Conservation (phyloP, 495 filamentous ascomycete genomes). For the Durotheca rogersii region DNA sequence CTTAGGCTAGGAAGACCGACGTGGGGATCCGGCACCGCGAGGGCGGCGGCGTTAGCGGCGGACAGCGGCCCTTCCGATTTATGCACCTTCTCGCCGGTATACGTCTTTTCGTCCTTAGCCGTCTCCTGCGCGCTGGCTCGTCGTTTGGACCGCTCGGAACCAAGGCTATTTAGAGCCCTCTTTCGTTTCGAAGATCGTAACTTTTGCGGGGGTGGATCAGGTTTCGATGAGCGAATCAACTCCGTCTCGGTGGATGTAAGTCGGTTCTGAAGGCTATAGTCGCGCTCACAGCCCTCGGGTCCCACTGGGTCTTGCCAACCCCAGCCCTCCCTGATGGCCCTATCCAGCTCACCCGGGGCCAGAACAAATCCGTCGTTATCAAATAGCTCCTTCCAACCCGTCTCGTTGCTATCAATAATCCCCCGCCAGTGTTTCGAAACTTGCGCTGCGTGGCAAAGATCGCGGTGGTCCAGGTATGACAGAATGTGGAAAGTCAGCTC, state of each 20-base stretch:
- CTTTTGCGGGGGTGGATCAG: slow-evolving; percentile 37
- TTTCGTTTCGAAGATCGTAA: slow-evolving; percentile 46
- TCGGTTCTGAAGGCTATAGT: slow-evolving; percentile 60
- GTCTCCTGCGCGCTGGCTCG: slow-evolving; percentile 48
- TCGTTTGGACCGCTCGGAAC: slow-evolving; percentile 56
- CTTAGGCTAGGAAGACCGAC: slow-evolving; percentile 76
- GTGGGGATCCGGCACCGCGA: slow-evolving; percentile 77
- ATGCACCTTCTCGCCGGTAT: slow-evolving; percentile 37
- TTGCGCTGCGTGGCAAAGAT: slow-evolving; percentile 87
- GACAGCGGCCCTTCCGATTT: slow-evolving; percentile 79
- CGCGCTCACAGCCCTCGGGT: slow-evolving; percentile 71
- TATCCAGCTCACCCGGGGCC: slow-evolving; percentile 79
- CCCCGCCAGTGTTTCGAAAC: slow-evolving; percentile 93
- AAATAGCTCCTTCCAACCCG: slow-evolving; percentile 91
- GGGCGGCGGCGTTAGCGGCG: slow-evolving; percentile 76
- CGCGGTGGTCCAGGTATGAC: slow-evolving; percentile 80
- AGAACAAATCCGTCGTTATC: slow-evolving; percentile 78
- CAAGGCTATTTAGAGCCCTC: slow-evolving; percentile 39
- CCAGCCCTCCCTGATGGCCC: slow-evolving; percentile 92
- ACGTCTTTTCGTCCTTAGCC: slow-evolving; percentile 39
- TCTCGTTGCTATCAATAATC: slow-evolving; percentile 88
- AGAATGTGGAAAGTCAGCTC: slow-evolving; percentile 88
- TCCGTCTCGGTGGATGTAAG: slow-evolving; percentile 53
- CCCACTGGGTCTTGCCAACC: slow-evolving; percentile 93
- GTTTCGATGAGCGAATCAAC: slow-evolving; percentile 41